Evolutionary conservation across 2,329 filamentous ascomycete species (phyloP).

Genomic region (Hymenoscyphus linearis): DNA sequence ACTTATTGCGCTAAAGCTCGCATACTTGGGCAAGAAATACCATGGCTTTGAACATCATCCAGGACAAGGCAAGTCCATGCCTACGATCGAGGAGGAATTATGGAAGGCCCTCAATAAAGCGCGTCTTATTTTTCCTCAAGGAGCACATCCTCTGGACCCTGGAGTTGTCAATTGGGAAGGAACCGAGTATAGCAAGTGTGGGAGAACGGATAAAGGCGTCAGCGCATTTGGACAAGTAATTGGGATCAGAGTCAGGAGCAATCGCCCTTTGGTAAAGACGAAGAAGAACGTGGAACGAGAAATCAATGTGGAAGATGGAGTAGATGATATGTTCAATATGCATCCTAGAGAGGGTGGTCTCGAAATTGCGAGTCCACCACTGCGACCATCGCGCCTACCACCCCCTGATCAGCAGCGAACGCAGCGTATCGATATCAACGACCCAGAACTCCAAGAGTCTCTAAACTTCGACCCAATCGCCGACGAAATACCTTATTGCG

Average conservation of each 20-base stretch:
- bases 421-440: slow-evolving; percentile 18
- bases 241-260: slow-evolving; percentile 75
- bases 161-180: slow-evolving; percentile 71
- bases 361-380: slow-evolving; percentile 25
- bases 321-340: slow-evolving; percentile 21
- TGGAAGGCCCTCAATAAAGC: slow-evolving; percentile 86
- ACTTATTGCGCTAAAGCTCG: slow-evolving; percentile 85
- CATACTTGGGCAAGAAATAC: slow-evolving; percentile 86
- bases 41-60: slow-evolving; percentile 88
- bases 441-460: slow-evolving; percentile 28
- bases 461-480: slow-evolving; percentile 59
- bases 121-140: slow-evolving; percentile 68
- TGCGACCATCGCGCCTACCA: slow-evolving; percentile 16
- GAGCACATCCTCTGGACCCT: slow-evolving; percentile 37
- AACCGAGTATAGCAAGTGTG: slow-evolving; percentile 92
- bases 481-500: slow-evolving; percentile 81
- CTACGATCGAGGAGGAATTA: slow-evolving; percentile 87
- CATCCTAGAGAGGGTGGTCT: slow-evolving; percentile 21
- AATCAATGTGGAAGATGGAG: slow-evolving; percentile 9
- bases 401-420: slow-evolving; percentile 15
- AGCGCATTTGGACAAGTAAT: slow-evolving; percentile 97
- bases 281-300: slow-evolving; percentile 17
- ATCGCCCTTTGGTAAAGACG: slow-evolving; percentile 51
- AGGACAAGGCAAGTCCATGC: slow-evolving; percentile 59
- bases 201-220: slow-evolving; percentile 86